phyloP scores from a whole-genome alignment of 1,284 basidiomycete species.

The Rhodotorula sp. region DNA sequence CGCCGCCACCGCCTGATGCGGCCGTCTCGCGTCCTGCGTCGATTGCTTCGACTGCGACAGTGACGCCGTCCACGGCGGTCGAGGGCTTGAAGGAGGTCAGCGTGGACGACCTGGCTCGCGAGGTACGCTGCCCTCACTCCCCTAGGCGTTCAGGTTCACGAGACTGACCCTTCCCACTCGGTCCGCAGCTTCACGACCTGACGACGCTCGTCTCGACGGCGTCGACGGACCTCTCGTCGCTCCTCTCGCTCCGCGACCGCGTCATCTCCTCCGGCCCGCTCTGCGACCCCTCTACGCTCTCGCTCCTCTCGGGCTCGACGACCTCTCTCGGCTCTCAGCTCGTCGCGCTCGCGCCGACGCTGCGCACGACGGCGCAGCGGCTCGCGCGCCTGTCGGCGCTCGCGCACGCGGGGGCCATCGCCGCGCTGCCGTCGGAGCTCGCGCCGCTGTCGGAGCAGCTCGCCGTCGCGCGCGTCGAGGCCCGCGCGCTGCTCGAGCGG shows the following conservation, averaged over 20 bases:
- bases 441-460: conserved; percentile 1
- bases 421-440: conserved; percentile 15
- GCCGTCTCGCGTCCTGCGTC: not conserved
- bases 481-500: not conserved
- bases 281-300: not conserved
- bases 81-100: conserved; percentile 10
- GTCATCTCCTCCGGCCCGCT: conserved; percentile 2
- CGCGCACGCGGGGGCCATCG: conserved; percentile 1
- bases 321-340: conserved; percentile 8
- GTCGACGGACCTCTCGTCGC: not conserved
- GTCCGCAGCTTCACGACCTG: conserved; percentile 8
- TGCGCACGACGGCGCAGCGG: not conserved
- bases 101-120: conserved; percentile 21
- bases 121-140: conserved; percentile 1
- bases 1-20: not conserved
- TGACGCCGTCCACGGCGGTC: too few species aligned
- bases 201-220: conserved; percentile 1
- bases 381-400: conserved; percentile 9
- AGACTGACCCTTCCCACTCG: not conserved
- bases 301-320: conserved; percentile 3
- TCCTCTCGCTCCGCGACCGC: conserved; percentile 4
- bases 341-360: conserved; percentile 6
- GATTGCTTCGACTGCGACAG: not conserved
- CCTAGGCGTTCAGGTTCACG: too few species aligned
- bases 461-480: conserved; percentile 10